Conservation (phyloP, 78 protist genomes). For the Bodo saltans region DNA sequence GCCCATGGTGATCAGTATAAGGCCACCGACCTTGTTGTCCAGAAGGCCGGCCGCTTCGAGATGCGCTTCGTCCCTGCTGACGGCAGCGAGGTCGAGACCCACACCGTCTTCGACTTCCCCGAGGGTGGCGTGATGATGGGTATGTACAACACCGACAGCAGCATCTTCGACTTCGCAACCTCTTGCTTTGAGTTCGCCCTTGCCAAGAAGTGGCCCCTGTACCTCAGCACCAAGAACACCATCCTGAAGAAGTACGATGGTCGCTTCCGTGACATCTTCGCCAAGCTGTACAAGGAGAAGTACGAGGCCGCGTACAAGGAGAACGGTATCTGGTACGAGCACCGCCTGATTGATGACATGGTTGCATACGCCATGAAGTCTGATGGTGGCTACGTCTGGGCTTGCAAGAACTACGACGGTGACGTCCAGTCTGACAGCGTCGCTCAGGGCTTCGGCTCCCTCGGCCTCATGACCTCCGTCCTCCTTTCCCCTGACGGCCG, state of each 20-base stretch:
- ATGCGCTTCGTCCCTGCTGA: constrained; percentile 61
- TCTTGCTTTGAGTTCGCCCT: constrained; percentile 68
- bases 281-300: constrained; percentile 59
- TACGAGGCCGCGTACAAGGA: constrained; percentile 52
- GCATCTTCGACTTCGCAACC: constrained; percentile 75
- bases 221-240: constrained; percentile 84
- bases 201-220: constrained; percentile 57
- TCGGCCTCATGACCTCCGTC: constrained; percentile 92
- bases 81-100: constrained; percentile 47
- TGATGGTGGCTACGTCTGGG: constrained; percentile 92
- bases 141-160: constrained; percentile 88
- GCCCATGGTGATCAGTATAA: constrained; percentile 86
- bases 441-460: constrained; percentile 90
- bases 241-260: constrained; percentile 88
- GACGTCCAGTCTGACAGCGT: constrained; percentile 90
- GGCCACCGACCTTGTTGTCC: constrained; percentile 73
- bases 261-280: constrained; percentile 82
- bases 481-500: constrained; percentile 78
- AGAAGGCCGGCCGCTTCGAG: constrained; percentile 52
- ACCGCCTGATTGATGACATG: constrained; percentile 90
- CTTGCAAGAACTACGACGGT: constrained; percentile 96
- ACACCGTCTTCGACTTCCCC: constrained; percentile 54
- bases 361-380: constrained; percentile 72
- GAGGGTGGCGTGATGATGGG: constrained; percentile 82
- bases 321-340: constrained; percentile 80